Percentiles rank a stretch among this genome's conserved stretches.
Evolutionary conservation across 257 asterid genomes (phyloP).

Genomic region (Oldenlandia corymbosa): DNA sequence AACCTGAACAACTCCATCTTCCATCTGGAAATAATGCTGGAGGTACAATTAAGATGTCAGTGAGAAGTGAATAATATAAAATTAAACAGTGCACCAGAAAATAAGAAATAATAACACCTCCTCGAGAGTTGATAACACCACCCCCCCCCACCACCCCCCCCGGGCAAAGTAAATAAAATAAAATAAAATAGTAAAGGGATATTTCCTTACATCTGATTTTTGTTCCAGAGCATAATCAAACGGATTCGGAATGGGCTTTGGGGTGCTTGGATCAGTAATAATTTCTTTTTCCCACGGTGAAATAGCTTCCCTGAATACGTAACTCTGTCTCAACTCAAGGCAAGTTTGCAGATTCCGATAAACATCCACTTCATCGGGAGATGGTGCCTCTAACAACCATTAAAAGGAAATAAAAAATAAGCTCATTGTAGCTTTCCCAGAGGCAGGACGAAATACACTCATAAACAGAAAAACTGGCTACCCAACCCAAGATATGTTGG

Average conservation of each 20-base stretch:
- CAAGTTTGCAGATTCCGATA: slow-evolving; percentile 71
- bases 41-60: slow-evolving; percentile 21
- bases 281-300: slow-evolving; percentile 86
- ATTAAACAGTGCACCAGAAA: slow-evolving; percentile 7
- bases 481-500: not conserved
- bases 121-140: not conserved
- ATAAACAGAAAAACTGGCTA: not conserved
- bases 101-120: slow-evolving; percentile 10
- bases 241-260: slow-evolving; percentile 79
- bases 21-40: slow-evolving; percentile 95
- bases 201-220: slow-evolving; percentile 67
- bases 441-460: not conserved
- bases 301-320: slow-evolving; percentile 69
- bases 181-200: not conserved
- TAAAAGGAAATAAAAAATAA: slow-evolving; percentile 5
- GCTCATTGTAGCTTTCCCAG: not conserved
- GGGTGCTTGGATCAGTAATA: slow-evolving; percentile 88
- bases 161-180: not conserved
- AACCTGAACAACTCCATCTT: slow-evolving; percentile 93
- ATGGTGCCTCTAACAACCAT: slow-evolving; percentile 63
- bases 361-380: slow-evolving; percentile 80
- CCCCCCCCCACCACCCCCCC: too few relatives aligned
- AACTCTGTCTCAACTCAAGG: slow-evolving; percentile 71
- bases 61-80: slow-evolving; percentile 15
- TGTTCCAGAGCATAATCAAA: slow-evolving; percentile 61